A percentile compares a stretch with the other conserved stretches of the same genome.
phyloP scores from a whole-genome alignment of 179 eudicot species.

The Corrigiola litoralis region DNA sequence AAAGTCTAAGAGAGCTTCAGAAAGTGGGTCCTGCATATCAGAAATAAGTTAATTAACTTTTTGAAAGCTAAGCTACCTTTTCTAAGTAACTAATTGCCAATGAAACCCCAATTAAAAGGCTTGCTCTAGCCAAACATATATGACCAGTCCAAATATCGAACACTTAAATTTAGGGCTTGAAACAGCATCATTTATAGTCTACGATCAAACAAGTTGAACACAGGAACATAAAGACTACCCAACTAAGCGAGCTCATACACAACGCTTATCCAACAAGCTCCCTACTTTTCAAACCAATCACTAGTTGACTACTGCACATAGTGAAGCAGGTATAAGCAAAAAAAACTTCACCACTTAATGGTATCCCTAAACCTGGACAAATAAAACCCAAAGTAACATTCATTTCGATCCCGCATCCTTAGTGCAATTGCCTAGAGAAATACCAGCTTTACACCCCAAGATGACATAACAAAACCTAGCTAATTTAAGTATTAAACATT shows the following conservation, averaged over 20 bases:
- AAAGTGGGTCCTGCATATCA: slow-evolving; percentile 52
- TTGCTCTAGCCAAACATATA: neutral
- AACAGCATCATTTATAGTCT: too few relatives aligned
- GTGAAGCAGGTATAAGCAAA: neutral
- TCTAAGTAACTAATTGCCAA: neutral
- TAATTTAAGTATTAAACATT: too few relatives aligned
- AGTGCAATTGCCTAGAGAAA: too few relatives aligned
- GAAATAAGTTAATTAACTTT: neutral
- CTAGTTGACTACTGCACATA: neutral
- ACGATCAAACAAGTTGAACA: too few relatives aligned
- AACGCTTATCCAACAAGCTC: neutral
- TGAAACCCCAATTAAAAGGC: neutral
- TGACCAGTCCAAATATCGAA: too few relatives aligned
- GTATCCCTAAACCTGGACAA: neutral
- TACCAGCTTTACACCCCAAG: too few relatives aligned
- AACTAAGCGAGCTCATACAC: too few relatives aligned
- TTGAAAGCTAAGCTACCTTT: neutral
- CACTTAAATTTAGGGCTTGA: too few relatives aligned
- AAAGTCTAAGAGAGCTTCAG: slow-evolving; percentile 83
- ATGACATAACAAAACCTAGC: too few relatives aligned
- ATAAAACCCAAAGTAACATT: neutral
- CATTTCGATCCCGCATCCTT: too few relatives aligned
- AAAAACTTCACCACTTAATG: neutral
- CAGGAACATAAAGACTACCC: too few relatives aligned
- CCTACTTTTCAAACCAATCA: neutral